A percentile compares a stretch with the other conserved stretches of the same genome.
phyloP scores from a whole-genome alignment of 176 grass and related monocot genomes.

The Phyllostachys edulis region DNA sequence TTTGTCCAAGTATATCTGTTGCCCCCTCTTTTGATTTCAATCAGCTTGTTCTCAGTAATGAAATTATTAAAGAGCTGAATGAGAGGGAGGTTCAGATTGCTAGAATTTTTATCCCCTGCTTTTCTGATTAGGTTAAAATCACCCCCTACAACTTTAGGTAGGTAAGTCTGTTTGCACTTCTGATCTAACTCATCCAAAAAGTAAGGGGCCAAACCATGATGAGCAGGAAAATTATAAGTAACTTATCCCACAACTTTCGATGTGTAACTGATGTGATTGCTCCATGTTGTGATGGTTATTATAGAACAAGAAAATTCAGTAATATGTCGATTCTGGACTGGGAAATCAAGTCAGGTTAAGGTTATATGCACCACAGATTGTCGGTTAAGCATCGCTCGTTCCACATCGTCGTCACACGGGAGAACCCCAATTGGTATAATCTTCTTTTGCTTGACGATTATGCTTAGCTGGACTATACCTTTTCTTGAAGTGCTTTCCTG shows the following conservation, averaged over 20 bases:
- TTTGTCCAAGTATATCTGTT: too few species aligned
- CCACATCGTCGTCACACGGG: neutral
- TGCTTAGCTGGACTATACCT: neutral
- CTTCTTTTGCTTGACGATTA: neutral
- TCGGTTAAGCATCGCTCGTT: neutral
- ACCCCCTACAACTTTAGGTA: too few species aligned
- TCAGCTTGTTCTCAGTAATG: too few species aligned
- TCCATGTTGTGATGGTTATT: neutral
- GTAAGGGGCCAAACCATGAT: too few species aligned
- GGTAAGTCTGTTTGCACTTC: too few species aligned
- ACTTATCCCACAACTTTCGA: neutral
- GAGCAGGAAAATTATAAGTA: neutral
- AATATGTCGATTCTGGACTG: neutral
- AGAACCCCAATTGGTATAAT: neutral
- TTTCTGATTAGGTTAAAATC: too few species aligned
- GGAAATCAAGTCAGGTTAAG: neutral
- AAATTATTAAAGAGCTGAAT: too few species aligned
- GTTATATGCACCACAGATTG: neutral
- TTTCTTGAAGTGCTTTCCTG: neutral
- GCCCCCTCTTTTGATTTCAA: too few species aligned
- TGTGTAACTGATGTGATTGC: neutral
- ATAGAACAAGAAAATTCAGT: neutral
- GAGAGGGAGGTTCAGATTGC: too few species aligned
- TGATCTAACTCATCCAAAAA: too few species aligned
- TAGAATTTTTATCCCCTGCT: too few species aligned